phyloP scores from a whole-genome alignment of 2,329 filamentous ascomycete species.

The Dactylellina cionopaga region DNA sequence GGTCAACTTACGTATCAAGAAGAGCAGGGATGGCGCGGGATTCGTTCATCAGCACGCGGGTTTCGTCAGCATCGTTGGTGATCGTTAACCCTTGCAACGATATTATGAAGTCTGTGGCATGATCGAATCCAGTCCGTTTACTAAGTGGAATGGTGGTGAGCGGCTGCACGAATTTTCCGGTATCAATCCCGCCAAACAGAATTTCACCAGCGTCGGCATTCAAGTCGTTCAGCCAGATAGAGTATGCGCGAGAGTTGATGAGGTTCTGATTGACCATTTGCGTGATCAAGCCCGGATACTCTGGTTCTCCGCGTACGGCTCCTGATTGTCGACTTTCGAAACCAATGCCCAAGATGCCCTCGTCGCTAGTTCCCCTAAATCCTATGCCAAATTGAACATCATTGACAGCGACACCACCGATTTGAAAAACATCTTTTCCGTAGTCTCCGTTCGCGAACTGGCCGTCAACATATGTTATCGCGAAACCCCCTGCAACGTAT shows the following conservation, averaged over 20 bases:
- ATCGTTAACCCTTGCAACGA: constrained; percentile 71
- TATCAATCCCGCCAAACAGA: constrained; percentile 83
- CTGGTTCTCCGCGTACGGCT: constrained; percentile 55
- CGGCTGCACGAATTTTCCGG: constrained; percentile 73
- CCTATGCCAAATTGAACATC: constrained; percentile 61
- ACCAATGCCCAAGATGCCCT: constrained; percentile 68
- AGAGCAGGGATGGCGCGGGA: constrained; percentile 71
- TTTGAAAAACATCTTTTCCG: constrained; percentile 59
- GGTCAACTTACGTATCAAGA: constrained; percentile 68
- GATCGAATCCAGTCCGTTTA: constrained; percentile 62
- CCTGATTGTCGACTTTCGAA: constrained; percentile 58
- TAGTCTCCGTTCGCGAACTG: constrained; percentile 60
- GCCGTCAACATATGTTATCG: constrained; percentile 61
- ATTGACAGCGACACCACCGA: constrained; percentile 59
- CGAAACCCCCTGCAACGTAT: constrained; percentile 56
- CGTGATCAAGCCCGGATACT: constrained; percentile 72
- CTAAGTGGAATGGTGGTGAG: constrained; percentile 76
- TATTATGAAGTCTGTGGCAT: constrained; percentile 73
- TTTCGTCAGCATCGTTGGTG: constrained; percentile 57
- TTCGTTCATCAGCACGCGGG: constrained; percentile 62
- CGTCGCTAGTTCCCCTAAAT: constrained; percentile 59
- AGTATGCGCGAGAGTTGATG: constrained; percentile 74
- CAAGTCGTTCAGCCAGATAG: constrained; percentile 71
- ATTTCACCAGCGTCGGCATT: constrained; percentile 75
- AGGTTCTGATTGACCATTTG: constrained; percentile 71